These are phyloP conservation scores for Saccharata proteae DNA, from an alignment of 2,329 filamentous ascomycete species.

Conservation along the genomic window DNA sequence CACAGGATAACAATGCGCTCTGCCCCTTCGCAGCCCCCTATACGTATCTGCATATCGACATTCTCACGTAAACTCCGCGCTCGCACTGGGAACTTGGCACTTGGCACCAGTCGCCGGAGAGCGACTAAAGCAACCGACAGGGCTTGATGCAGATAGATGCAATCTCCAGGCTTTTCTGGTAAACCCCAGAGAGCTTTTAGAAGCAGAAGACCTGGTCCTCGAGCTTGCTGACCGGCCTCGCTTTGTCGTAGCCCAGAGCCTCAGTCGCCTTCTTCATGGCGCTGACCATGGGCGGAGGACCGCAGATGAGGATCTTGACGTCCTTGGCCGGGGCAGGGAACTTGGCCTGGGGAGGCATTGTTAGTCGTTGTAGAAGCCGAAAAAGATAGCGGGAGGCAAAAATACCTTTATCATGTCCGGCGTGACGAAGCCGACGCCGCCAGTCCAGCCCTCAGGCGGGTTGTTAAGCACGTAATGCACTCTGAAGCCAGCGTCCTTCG, in stretches of 20 bases:
- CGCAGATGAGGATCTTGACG: constrained; percentile 89
- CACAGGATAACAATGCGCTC: no score
- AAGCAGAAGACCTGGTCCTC: constrained; percentile 98
- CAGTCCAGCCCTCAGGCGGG: constrained; percentile 81
- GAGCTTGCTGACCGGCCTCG: constrained; percentile 89
- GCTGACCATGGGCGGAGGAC: constrained; percentile 91
- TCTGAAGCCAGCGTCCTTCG: constrained; percentile 68
- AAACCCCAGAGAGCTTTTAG: constrained; percentile 32
- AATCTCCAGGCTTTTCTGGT: no score
- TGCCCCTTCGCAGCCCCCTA: no score
- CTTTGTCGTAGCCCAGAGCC: constrained; percentile 81
- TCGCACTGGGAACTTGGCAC: no score
- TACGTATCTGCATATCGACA: no score
- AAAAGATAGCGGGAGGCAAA: constrained; percentile 9
- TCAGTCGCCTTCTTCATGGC: constrained; percentile 95
- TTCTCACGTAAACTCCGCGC: no score
- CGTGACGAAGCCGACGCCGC: constrained; percentile 90
- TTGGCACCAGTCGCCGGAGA: no score
- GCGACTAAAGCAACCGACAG: no score
- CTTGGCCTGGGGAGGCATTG: constrained; percentile 47
- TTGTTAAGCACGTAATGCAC: constrained; percentile 96
- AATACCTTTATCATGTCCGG: constrained; percentile 83
- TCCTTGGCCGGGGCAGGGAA: constrained; percentile 74
- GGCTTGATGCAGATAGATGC: no score
- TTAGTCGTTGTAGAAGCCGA: constrained; percentile 11